phyloP scores from a whole-genome alignment of 495 filamentous ascomycete genomes.

The Aspergillus indologenus region DNA sequence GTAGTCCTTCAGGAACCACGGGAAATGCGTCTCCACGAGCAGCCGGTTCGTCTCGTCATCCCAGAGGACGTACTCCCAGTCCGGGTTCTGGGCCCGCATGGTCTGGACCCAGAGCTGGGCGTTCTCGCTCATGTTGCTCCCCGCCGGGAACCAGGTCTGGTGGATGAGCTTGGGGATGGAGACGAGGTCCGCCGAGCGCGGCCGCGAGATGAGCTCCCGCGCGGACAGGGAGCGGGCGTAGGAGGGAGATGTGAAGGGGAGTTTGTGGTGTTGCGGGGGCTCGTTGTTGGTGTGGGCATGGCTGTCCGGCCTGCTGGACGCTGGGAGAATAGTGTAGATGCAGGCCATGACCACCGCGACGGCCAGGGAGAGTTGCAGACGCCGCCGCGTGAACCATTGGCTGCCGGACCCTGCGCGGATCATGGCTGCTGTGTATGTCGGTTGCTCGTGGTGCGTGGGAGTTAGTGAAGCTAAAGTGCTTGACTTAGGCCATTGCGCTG shows the following conservation, averaged over 20 bases:
- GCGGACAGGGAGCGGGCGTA: constrained; percentile 10
- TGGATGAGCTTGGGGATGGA: constrained; percentile 25
- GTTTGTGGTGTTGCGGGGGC: background rate
- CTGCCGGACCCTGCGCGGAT: background rate
- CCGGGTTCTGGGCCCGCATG: constrained; percentile 15
- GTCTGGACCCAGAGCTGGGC: constrained; percentile 20
- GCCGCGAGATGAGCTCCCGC: constrained; percentile 17
- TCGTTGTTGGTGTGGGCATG: background rate
- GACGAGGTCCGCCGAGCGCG: constrained; percentile 9
- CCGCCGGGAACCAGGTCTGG: constrained; percentile 26
- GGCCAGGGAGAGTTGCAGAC: background rate
- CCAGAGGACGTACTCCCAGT: constrained; percentile 28
- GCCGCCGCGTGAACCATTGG: constrained; percentile 1
- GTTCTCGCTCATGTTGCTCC: constrained; percentile 23
- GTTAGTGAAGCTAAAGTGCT: too few relatives aligned
- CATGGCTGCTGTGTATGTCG: background rate
- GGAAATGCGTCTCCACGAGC: constrained; percentile 20
- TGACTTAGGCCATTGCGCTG: background rate
- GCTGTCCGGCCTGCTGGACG: background rate
- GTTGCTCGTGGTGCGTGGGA: too few relatives aligned
- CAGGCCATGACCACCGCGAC: background rate
- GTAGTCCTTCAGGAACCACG: constrained; percentile 22
- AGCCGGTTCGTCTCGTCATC: constrained; percentile 22
- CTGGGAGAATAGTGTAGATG: background rate
- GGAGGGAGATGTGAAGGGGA: background rate